A percentile compares a stretch with the other conserved stretches of the same genome.
Evolutionary conservation across 805 yeast species (phyloP).

Genomic region (Starmera amethionina): DNA sequence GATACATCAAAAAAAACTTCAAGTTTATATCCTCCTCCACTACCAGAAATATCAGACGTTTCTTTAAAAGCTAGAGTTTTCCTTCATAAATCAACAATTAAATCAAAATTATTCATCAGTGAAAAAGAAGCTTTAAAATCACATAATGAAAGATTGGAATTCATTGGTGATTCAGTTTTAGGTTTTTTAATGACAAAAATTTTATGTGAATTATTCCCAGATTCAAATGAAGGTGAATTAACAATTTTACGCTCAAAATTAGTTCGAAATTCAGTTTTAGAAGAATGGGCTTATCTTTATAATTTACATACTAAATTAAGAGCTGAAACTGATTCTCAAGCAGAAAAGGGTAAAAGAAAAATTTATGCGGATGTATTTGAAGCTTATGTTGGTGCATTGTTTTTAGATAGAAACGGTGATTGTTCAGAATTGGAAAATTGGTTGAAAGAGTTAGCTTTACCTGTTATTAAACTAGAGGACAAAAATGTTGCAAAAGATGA

Average conservation of each 20-base stretch:
- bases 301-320: slow-evolving; percentile 51
- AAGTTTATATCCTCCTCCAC: slow-evolving; percentile 36
- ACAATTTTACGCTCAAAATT: slow-evolving; percentile 60
- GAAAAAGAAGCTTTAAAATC: slow-evolving; percentile 46
- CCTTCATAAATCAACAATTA: slow-evolving; percentile 66
- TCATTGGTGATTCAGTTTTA: slow-evolving; percentile 80
- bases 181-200: slow-evolving; percentile 64
- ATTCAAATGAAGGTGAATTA: slow-evolving; percentile 71
- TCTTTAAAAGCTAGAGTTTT: slow-evolving; percentile 62
- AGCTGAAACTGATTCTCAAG: slow-evolving; percentile 35
- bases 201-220: slow-evolving; percentile 55
- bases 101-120: slow-evolving; percentile 45
- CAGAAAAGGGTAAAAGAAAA: slow-evolving; percentile 52
- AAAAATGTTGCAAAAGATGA: slow-evolving; percentile 13
- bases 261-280: slow-evolving; percentile 63
- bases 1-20: background rate
- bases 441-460: slow-evolving; percentile 43
- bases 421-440: slow-evolving; percentile 42
- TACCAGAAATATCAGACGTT: slow-evolving; percentile 58
- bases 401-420: slow-evolving; percentile 43
- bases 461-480: slow-evolving; percentile 21
- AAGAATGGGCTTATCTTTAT: slow-evolving; percentile 61
- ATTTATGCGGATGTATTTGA: slow-evolving; percentile 85
- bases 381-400: slow-evolving; percentile 85
- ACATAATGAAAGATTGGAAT: slow-evolving; percentile 84